phyloP scores from a whole-genome alignment of 2,329 filamentous ascomycete genomes.

The Phyllosticta citriasiana region DNA sequence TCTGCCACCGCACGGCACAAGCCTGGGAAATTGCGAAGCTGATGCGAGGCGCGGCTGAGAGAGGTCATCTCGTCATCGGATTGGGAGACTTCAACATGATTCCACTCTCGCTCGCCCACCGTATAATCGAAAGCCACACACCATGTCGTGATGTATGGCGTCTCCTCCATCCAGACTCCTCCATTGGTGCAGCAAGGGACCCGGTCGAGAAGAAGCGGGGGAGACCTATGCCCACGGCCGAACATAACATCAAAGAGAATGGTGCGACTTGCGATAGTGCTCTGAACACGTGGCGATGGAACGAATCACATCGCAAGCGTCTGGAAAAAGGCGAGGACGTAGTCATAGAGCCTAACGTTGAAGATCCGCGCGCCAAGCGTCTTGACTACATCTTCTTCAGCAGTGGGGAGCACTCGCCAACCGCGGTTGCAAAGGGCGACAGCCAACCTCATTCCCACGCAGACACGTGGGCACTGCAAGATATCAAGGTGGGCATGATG shows the following conservation, averaged over 20 bases:
- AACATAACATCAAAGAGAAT: conserved; percentile 69
- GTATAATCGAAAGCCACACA: conserved; percentile 67
- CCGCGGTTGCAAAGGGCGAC: not conserved
- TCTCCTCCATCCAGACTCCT: conserved; percentile 71
- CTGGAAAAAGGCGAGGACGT: conserved; percentile 57
- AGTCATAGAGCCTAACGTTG: conserved; percentile 52
- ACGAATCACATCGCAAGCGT: conserved; percentile 56
- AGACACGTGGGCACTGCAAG: conserved; percentile 57
- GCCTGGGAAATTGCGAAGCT: conserved; percentile 92
- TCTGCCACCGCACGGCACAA: conserved; percentile 83
- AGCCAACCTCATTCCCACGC: conserved; percentile 13
- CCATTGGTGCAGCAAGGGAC: conserved; percentile 63
- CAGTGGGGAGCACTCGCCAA: conserved; percentile 20
- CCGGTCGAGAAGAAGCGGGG: conserved; percentile 56
- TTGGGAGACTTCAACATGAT: conserved; percentile 96
- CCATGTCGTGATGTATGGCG: conserved; percentile 79
- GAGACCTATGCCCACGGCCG: conserved; percentile 60
- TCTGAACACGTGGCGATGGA: conserved; percentile 92
- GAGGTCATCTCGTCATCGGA: conserved; percentile 74
- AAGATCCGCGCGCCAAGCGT: conserved; percentile 69
- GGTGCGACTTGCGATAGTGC: conserved; percentile 79
- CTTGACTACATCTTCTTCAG: conserved; percentile 88
- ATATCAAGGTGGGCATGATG: conserved; percentile 67
- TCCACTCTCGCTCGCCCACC: conserved; percentile 75
- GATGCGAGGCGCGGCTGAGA: conserved; percentile 68